A percentile compares a stretch with the other conserved stretches of the same genome.
These are phyloP conservation scores for Porogramme epimiltina DNA, from an alignment of 1,284 basidiomycete genomes.

Conservation along the genomic window DNA sequence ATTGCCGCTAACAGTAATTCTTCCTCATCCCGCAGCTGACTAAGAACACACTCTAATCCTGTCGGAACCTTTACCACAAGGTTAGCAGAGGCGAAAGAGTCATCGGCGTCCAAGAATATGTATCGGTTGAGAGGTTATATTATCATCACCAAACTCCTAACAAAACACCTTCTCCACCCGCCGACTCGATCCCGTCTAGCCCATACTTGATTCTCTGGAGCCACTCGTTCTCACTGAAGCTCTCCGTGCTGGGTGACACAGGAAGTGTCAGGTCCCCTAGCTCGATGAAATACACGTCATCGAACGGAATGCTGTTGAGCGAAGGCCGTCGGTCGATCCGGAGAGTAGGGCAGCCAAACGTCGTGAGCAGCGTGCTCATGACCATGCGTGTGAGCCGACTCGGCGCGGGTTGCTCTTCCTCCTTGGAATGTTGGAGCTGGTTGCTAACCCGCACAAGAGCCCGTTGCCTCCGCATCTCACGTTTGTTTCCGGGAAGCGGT, in stretches of 20 bases:
- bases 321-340: conserved; percentile 70
- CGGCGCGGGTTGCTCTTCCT: conserved; percentile 13
- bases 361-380: conserved; percentile 32
- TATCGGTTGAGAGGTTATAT: too few relatives aligned
- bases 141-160: conserved; percentile 34
- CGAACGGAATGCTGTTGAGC: conserved; percentile 47
- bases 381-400: conserved; percentile 27
- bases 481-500: conserved; percentile 20
- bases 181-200: conserved; percentile 34
- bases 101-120: too few relatives aligned
- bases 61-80: too few relatives aligned
- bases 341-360: conserved; percentile 35
- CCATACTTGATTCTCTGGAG: conserved; percentile 36
- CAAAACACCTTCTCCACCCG: conserved; percentile 36
- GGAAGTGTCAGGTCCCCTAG: conserved; percentile 27
- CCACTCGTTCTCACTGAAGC: conserved; percentile 25
- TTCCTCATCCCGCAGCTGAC: background rate
- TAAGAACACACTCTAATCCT: background rate
- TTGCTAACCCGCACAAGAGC: conserved; percentile 43
- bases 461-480: conserved; percentile 25
- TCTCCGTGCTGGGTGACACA: conserved; percentile 1
- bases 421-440: conserved; percentile 2
- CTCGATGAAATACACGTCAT: conserved; percentile 52
- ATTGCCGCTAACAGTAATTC: conserved; percentile 5
- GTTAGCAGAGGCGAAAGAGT: too few relatives aligned